A percentile compares a stretch with the other conserved stretches of the same genome.
Evolutionary conservation across 345 rosid genomes (phyloP).

Genomic region (Dimocarpus longan): DNA sequence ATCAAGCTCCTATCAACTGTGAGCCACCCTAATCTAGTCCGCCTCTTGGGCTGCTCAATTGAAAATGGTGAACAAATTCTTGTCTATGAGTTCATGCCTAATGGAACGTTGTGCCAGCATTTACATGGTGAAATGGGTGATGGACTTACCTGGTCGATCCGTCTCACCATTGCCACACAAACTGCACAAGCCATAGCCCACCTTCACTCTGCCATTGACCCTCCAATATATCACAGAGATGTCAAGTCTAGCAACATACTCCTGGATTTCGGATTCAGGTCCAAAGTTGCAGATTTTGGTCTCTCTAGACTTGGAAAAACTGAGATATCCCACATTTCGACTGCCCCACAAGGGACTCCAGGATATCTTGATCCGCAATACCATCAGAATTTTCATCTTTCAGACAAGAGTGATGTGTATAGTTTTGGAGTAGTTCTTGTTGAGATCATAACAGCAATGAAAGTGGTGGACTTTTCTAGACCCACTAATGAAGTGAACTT

Average conservation of each 20-base stretch:
- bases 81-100: conserved; percentile 86
- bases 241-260: conserved; percentile 91
- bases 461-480: conserved; percentile 66
- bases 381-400: conserved; percentile 80
- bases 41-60: conserved; percentile 77
- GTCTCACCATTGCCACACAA: conserved; percentile 69
- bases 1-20: conserved; percentile 83
- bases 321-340: conserved; percentile 80
- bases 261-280: conserved; percentile 57
- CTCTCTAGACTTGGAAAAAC: conserved; percentile 80
- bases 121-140: conserved; percentile 66
- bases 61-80: conserved; percentile 75
- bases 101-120: conserved; percentile 84
- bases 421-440: conserved; percentile 75
- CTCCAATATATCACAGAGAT: conserved; percentile 89
- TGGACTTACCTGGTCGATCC: conserved; percentile 62
- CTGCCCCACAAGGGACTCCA: conserved; percentile 94
- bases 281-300: conserved; percentile 93
- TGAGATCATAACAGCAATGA: conserved; percentile 64
- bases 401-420: conserved; percentile 86
- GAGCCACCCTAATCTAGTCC: conserved; percentile 78
- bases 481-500: conserved; percentile 58
- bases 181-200: conserved; percentile 83
- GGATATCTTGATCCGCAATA: conserved; percentile 91
- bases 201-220: conserved; percentile 68